A percentile compares a stretch with the other conserved stretches of the same genome.
Evolutionary conservation across 1,284 basidiomycete species (phyloP).

Genomic region (Trichosporon sp.): DNA sequence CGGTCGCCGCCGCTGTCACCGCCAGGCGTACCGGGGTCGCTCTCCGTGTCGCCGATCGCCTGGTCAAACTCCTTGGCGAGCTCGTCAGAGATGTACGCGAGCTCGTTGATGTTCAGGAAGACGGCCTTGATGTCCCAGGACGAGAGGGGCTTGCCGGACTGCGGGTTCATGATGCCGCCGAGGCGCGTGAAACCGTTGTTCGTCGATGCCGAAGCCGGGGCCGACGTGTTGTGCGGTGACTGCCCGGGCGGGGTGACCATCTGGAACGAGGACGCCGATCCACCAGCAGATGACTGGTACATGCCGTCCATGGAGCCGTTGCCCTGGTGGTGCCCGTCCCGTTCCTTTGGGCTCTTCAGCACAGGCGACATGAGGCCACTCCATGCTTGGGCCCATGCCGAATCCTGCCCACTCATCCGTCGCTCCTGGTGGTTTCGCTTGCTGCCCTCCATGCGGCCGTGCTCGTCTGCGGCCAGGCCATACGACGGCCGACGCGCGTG

Average conservation of each 20-base stretch:
- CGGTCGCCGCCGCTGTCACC: conserved; percentile 58
- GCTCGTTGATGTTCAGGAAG: conserved; percentile 71
- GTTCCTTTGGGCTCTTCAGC: conserved; percentile 12
- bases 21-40: conserved; percentile 52
- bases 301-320: conserved; percentile 6
- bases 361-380: conserved; percentile 15
- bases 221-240: background rate
- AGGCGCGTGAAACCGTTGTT: conserved; percentile 3
- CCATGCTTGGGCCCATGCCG: conserved; percentile 13
- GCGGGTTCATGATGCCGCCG: conserved; percentile 9
- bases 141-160: conserved; percentile 58
- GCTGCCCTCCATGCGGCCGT: background rate
- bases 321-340: background rate
- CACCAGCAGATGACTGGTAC: conserved; percentile 4
- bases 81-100: conserved; percentile 66
- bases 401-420: conserved; percentile 15
- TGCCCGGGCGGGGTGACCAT: background rate
- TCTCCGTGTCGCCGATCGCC: conserved; percentile 41
- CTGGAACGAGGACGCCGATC: conserved; percentile 6
- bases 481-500: conserved; percentile 17
- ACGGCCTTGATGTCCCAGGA: conserved; percentile 66
- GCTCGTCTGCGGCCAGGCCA: conserved; percentile 12
- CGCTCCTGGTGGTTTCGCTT: conserved; percentile 10
- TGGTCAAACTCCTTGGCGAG: conserved; percentile 54
- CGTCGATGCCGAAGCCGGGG: background rate